Base-by-base conservation (phyloP, 139 green algal species). In the Chlorella sp. region DNA sequence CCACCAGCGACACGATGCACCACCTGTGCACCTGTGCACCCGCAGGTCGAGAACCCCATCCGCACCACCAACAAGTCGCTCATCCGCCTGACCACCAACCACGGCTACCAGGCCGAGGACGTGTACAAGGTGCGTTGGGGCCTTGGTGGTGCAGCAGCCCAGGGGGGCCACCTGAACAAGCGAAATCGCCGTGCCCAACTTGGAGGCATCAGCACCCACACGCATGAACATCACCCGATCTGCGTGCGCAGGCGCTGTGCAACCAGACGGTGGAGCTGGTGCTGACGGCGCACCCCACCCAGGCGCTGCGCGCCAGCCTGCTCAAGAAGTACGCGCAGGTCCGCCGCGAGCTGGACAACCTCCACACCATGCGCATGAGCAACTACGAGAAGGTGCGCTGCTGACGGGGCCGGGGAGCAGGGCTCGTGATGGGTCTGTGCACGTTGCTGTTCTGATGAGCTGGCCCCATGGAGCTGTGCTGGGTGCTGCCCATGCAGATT, bases 261-360 rank as follows among this genome's bases (percentile, higher is more conserved):
- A 74, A 76, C 17, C 92, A 97, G 80, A 86, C 63, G 0, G 90
- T 97, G 35, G 88, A 93, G 31, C 82, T 96, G 61, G 89, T 97
- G 22, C 91, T 97, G 67, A 97, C 92, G 1, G 91, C 92, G 0
- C 92, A 97, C 80, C 92, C 92, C 36, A 97, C 92, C 3, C 90
- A 95, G 82, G 90, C 91, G 26, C 79, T 93, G 36, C 85, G 90
- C 30, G 84, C 88, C 67, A 86, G 76, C 5, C 83, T 95, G 76
- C 85, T 97, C 42, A 94, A 93, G 73, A 96, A 95, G 78, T 96
- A 95, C 59, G 82, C 83, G 2, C 76, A 72, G 29, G 80, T 83
- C 29, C 35, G 79, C 6, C 49, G 69, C 27, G 80, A 89, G 68
- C 85, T 97, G 79, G 85, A 90, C 69, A 78, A 77, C 59, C 82